Percentiles rank a stretch among this genome's conserved stretches.
phyloP scores from a whole-genome alignment of 106 monocot genomes.

The Alisma plantagoaquatica region DNA sequence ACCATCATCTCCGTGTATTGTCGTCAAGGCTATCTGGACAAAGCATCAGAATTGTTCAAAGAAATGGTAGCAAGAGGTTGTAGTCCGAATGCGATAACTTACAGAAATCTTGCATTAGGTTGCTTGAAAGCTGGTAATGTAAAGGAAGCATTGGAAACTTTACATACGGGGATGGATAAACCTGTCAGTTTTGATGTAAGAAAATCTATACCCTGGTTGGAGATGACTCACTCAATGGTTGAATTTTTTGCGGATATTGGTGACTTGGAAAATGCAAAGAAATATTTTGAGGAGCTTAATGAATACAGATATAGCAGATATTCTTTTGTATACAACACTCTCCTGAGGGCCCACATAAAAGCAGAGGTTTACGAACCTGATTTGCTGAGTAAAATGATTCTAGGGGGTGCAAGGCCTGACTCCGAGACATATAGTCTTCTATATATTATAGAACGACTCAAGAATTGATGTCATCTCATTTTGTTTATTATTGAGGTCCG shows the following conservation, averaged over 20 bases:
- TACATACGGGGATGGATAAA: constrained; percentile 45
- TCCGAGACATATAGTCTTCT: constrained; percentile 90
- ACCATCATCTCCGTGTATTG: constrained; percentile 78
- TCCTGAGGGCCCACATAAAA: constrained; percentile 66
- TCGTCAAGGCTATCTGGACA: constrained; percentile 51
- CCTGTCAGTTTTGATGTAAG: constrained; percentile 44
- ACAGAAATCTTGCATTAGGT: constrained; percentile 77
- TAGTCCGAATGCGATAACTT: constrained; percentile 90
- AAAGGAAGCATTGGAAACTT: constrained; percentile 58
- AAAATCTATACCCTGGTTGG: constrained; percentile 85
- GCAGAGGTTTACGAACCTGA: constrained; percentile 69
- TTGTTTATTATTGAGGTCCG: no score
- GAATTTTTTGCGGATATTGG: constrained; percentile 61
- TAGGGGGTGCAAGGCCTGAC: constrained; percentile 81
- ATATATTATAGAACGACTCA: constrained; percentile 55
- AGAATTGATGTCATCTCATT: constrained; percentile 10
- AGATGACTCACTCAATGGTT: constrained; percentile 53
- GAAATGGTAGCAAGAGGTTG: constrained; percentile 66
- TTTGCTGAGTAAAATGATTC: constrained; percentile 73
- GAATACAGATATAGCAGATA: constrained; percentile 63
- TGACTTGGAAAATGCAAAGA: constrained; percentile 52
- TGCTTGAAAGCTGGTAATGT: constrained; percentile 66
- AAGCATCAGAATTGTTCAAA: constrained; percentile 54
- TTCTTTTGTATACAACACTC: constrained; percentile 73
- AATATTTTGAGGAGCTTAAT: constrained; percentile 57